Evolutionary conservation across 2,329 filamentous ascomycete species (phyloP).

Genomic region (Nakataea oryzae): DNA sequence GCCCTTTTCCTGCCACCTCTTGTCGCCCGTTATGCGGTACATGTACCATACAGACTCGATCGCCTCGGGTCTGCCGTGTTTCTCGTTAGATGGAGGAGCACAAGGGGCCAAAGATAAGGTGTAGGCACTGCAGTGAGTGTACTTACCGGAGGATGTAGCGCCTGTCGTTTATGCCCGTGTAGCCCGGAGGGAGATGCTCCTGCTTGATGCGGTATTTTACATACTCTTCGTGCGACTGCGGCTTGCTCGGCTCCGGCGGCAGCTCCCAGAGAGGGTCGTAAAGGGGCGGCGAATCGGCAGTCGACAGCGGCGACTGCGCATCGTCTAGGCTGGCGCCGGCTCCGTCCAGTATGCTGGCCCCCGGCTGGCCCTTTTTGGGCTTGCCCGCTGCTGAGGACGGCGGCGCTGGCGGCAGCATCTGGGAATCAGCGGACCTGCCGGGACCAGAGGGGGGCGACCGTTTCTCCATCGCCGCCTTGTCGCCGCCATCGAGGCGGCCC

Average conservation of each 20-base stretch:
- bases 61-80: conserved; percentile 58
- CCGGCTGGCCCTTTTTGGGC: background rate
- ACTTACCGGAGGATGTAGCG: conserved; percentile 54
- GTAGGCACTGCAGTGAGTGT: conserved; percentile 16
- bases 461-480: background rate
- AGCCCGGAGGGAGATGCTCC: conserved; percentile 39
- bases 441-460: background rate
- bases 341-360: background rate
- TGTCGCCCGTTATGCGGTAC: conserved; percentile 79
- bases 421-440: too few relatives aligned
- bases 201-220: conserved; percentile 32
- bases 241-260: conserved; percentile 24
- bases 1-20: conserved; percentile 65
- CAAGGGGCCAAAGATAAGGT: conserved; percentile 7
- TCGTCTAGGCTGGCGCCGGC: background rate
- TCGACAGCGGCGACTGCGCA: background rate
- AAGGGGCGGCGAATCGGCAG: background rate
- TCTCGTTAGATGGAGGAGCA: background rate
- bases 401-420: too few relatives aligned
- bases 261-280: conserved; percentile 5
- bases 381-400: background rate
- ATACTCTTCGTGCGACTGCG: conserved; percentile 43
- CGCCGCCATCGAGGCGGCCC: background rate
- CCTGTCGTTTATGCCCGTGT: conserved; percentile 29
- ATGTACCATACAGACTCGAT: conserved; percentile 86